Percentiles rank a stretch among this genome's conserved stretches.
Conservation (phyloP, 1,284 basidiomycete genomes). For the Malassezia vespertilionis region DNA sequence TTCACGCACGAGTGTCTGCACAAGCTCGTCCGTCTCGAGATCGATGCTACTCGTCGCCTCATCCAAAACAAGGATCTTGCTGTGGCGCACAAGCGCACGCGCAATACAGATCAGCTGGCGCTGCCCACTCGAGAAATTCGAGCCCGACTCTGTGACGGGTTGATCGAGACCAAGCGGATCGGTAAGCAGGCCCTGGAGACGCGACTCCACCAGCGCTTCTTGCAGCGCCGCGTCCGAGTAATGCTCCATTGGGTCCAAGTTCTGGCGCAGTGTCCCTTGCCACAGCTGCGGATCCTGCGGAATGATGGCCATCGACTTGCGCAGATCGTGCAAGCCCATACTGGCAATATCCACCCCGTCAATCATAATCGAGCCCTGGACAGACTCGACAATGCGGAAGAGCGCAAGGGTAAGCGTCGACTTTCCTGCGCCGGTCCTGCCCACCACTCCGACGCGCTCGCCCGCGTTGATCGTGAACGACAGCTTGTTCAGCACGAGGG, state of each 20-base stretch:
- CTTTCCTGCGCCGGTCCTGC: slow-evolving; percentile 87
- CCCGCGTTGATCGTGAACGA: slow-evolving; percentile 57
- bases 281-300: slow-evolving; percentile 67
- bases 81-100: slow-evolving; percentile 48
- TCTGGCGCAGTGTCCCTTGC: slow-evolving; percentile 72
- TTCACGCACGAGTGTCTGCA: slow-evolving; percentile 64
- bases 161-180: slow-evolving; percentile 66
- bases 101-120: slow-evolving; percentile 50
- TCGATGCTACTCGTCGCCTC: slow-evolving; percentile 64
- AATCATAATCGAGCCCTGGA: slow-evolving; percentile 65
- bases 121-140: slow-evolving; percentile 71
- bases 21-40: slow-evolving; percentile 73
- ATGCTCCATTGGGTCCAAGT: slow-evolving; percentile 65
- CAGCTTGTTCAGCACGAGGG: slow-evolving; percentile 65
- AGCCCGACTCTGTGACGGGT: slow-evolving; percentile 65
- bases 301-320: slow-evolving; percentile 63
- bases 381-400: slow-evolving; percentile 56
- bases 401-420: slow-evolving; percentile 58
- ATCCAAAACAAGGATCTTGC: slow-evolving; percentile 77
- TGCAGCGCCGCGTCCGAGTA: slow-evolving; percentile 66
- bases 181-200: slow-evolving; percentile 60
- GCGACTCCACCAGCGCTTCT: slow-evolving; percentile 63
- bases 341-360: slow-evolving; percentile 73
- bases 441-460: slow-evolving; percentile 60
- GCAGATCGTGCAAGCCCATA: slow-evolving; percentile 66